Percentiles rank a stretch among this genome's conserved stretches.
phyloP scores from a whole-genome alignment of 2,329 filamentous ascomycete species.

The Aureobasidium sp. region DNA sequence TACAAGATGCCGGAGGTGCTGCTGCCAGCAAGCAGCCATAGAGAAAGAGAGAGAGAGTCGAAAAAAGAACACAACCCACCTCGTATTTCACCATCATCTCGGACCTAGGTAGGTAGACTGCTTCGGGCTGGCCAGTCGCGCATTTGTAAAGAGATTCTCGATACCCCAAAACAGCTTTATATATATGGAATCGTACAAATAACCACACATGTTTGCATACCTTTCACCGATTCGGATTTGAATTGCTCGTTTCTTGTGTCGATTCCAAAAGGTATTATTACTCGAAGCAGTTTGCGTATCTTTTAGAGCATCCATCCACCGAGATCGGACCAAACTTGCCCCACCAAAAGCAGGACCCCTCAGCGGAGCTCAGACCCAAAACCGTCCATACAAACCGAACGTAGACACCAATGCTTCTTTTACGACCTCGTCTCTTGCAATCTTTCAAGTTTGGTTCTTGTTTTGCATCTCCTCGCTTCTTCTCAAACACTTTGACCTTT shows the following conservation, averaged over 20 bases:
- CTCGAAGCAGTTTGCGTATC: background rate
- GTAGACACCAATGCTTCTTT: background rate
- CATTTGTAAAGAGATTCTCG: slow-evolving; percentile 5
- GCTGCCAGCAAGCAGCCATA: slow-evolving; percentile 20
- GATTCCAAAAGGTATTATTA: background rate
- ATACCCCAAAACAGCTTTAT: slow-evolving; percentile 8
- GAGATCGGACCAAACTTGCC: slow-evolving; percentile 10
- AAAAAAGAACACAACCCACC: background rate
- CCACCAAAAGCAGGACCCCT: slow-evolving; percentile 11
- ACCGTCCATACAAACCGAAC: slow-evolving; percentile 5
- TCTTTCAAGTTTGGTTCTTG: background rate
- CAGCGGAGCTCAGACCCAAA: slow-evolving; percentile 1
- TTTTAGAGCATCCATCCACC: background rate
- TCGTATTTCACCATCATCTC: background rate
- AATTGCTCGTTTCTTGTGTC: background rate
- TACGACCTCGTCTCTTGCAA: slow-evolving; percentile 9
- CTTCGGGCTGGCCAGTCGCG: background rate
- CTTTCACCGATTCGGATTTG: background rate
- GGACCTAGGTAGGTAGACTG: background rate
- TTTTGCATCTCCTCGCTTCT: background rate
- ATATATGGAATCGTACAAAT: background rate
- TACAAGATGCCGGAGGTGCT: slow-evolving; percentile 22
- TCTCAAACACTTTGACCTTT: background rate
- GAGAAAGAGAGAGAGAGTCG: background rate
- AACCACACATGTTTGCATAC: background rate